Evolutionary conservation across 2,329 filamentous ascomycete species (phyloP), one percentile per base, ranked within the genome.

Genomic region (Anisogramma anomala): DNA sequence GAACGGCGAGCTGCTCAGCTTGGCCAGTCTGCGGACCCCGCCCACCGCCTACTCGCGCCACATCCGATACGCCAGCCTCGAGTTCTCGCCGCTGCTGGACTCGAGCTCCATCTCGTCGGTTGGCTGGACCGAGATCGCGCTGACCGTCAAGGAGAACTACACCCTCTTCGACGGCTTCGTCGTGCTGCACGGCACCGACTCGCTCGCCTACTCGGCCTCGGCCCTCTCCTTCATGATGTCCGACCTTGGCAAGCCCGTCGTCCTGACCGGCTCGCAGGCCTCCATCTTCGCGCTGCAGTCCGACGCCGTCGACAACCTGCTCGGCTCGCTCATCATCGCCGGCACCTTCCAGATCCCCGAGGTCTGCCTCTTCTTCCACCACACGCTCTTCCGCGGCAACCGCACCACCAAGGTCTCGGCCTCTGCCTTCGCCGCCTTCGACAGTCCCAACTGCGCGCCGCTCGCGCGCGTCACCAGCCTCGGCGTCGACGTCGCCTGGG

Each of bases 291-390:
- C 88, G 46, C 74, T 94, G 19, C 87, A 94, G 61, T 91, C 83
- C 38, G 88, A 95, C 59, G 88, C 87, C 8, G 83, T 87, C 27
- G 87, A 93, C 63, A 95, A 94, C 55, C 72, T 95, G 10, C 73
- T 94, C 4, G 84, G 84, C 15, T 88, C 85, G 1, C 71, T 94
- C 54, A 86, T 94, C 55, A 82, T 94, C 42, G 88, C 88, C 3
- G 86, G 86, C 25, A 91, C 91, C 46, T 94, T 94, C 56, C 83
- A 86, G 65, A 85, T 95, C 43, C 87, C 88, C 0, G 88, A 94
- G 59, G 88, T 95, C 39, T 88, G 85, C 57, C 71, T 95, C 26
- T 94, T 93, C 67, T 95, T 95, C 69, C 85, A 91, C 61, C 84
- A 93, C 64, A 85, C 80, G 50, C 73, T 95, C 15, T 93, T 88